Percentiles rank a stretch among this genome's conserved stretches.
These are phyloP conservation scores for Calonectria hongkongensis DNA, from an alignment of 2,329 filamentous ascomycete genomes.

Conservation along the genomic window DNA sequence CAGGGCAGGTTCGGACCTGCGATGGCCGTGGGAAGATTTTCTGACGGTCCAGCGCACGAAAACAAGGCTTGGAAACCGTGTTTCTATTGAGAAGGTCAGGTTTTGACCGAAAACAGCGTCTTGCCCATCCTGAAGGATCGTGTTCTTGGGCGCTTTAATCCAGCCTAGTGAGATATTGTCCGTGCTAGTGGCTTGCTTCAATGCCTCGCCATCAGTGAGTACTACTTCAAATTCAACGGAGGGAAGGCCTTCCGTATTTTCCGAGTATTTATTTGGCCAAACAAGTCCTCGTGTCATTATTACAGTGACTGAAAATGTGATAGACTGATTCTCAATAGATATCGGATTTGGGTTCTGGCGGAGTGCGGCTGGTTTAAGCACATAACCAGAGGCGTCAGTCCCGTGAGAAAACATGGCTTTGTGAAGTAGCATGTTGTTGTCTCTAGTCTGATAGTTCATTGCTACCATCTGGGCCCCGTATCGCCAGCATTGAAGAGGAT, in stretches of 20 bases:
- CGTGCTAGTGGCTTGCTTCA: neutral
- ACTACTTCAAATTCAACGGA: constrained; percentile 1
- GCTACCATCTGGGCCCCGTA: constrained; percentile 98
- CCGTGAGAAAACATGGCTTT: constrained; percentile 97
- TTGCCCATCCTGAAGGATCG: neutral
- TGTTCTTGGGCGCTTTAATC: neutral
- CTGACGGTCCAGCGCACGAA: neutral
- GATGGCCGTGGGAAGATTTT: neutral
- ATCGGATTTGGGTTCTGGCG: neutral
- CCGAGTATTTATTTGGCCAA: neutral
- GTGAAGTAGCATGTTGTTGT: constrained; percentile 95
- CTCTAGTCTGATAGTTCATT: constrained; percentile 98
- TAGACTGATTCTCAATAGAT: no score
- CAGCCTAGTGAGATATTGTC: neutral
- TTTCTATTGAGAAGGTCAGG: neutral
- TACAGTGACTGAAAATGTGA: neutral
- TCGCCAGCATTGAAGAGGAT: constrained; percentile 94
- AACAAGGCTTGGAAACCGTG: neutral
- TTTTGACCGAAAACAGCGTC: neutral
- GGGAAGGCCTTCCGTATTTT: neutral
- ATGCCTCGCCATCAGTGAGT: neutral
- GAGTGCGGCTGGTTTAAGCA: constrained; percentile 82
- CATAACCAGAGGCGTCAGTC: constrained; percentile 90
- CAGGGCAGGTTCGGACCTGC: neutral
- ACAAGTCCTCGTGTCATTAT: neutral